These are phyloP conservation scores for Cordyceps cateniannulata DNA, from an alignment of 2,329 filamentous ascomycete species.

Conservation along the genomic window DNA sequence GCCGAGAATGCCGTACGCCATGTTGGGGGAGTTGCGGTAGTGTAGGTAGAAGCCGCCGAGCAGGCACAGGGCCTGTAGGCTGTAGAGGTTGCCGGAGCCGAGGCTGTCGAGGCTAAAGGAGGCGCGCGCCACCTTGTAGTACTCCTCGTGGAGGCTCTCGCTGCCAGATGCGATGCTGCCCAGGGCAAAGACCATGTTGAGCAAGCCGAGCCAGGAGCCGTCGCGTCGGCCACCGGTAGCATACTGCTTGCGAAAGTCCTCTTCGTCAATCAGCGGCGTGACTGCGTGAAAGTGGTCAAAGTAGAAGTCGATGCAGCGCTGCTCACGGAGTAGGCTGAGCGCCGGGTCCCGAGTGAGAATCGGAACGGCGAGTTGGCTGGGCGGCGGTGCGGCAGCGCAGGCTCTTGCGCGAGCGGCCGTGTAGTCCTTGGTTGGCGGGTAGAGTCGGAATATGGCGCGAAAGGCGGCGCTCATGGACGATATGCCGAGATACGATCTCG, in stretches of 20 bases:
- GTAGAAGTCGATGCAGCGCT: constrained; percentile 49
- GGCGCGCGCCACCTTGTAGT: constrained; percentile 48
- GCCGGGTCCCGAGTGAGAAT: constrained; percentile 35
- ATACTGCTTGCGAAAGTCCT: constrained; percentile 53
- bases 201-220: constrained; percentile 51
- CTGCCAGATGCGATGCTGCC: constrained; percentile 53
- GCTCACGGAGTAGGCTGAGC: constrained; percentile 26
- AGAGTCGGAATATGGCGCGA: constrained; percentile 45
- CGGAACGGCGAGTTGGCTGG: constrained; percentile 25
- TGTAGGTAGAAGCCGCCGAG: constrained; percentile 73
- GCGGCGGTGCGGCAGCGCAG: constrained; percentile 19
- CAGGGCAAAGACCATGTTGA: constrained; percentile 58
- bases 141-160: constrained; percentile 49
- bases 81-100: constrained; percentile 60
- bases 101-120: constrained; percentile 50
- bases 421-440: constrained; percentile 23
- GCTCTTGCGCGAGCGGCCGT: constrained; percentile 20
- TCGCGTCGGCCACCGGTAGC: constrained; percentile 42
- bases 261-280: constrained; percentile 54
- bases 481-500: constrained; percentile 57
- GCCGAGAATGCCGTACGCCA: constrained; percentile 67
- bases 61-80: constrained; percentile 62
- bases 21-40: constrained; percentile 70
- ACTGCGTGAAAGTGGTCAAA: constrained; percentile 56
- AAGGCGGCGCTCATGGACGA: constrained; percentile 57